Percentiles rank a stretch among this genome's conserved stretches.
Evolutionary conservation across 108 stramenopile genomes (phyloP).

Genomic region (Nitzschia sp.): DNA sequence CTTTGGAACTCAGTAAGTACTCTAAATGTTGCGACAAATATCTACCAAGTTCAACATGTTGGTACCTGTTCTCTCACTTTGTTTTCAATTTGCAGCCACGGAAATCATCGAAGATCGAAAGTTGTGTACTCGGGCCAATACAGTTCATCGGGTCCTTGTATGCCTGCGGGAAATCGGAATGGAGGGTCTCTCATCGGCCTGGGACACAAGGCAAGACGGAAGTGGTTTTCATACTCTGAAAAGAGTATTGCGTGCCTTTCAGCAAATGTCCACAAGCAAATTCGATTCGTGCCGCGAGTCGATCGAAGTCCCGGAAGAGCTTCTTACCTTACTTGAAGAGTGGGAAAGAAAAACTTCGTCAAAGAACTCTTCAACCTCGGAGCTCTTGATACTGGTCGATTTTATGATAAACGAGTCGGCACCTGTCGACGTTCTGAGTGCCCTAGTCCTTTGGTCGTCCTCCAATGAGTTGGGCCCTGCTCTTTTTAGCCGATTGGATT

Average conservation of each 20-base stretch:
- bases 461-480: conserved; percentile 35
- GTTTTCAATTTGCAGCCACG: conserved; percentile 9
- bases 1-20: conserved; percentile 74
- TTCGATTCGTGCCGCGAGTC: conserved; percentile 7
- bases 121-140: conserved; percentile 14
- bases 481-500: conserved; percentile 29
- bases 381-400: conserved; percentile 42
- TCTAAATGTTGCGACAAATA: background rate
- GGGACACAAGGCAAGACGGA: conserved; percentile 17
- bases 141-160: conserved; percentile 28
- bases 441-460: conserved; percentile 45
- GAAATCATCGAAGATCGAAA: conserved; percentile 41
- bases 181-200: conserved; percentile 27
- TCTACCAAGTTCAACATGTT: background rate
- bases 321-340: conserved; percentile 19
- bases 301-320: conserved; percentile 30
- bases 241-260: conserved; percentile 39
- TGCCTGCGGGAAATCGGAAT: conserved; percentile 36
- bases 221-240: conserved; percentile 30
- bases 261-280: conserved; percentile 34
- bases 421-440: conserved; percentile 50
- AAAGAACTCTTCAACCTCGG: conserved; percentile 11
- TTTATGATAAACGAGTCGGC: conserved; percentile 48
- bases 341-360: conserved; percentile 17
- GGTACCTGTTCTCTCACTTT: background rate